Evolutionary conservation across 2,329 filamentous ascomycete genomes (phyloP), one percentile per base, ranked within the genome.

Genomic region (Fusarium phyllophilum): DNA sequence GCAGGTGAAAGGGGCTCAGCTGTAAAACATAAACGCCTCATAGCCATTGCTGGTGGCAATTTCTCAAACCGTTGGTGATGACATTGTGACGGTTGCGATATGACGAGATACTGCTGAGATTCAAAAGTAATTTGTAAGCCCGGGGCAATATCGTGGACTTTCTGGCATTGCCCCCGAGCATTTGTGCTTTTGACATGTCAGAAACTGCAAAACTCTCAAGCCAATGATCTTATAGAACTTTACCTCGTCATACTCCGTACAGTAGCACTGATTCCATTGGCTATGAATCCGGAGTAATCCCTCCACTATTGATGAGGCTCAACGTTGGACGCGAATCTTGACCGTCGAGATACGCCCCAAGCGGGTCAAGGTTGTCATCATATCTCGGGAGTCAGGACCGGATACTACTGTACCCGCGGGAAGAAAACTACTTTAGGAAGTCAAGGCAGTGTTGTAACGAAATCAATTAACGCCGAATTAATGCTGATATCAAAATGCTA

Each of bases 401-500:
- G 41, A 55, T 41, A 41, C 34, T 26, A 26, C n/a, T n/a, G n/a
- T 29, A 29, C 51, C 51, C 34, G 24, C 20, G 34, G 34, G 34
- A 41, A 55, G 10, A 18, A 7, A 14, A 8, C 9, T n/a, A 41
- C 38, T 41, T 41, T 22, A 24, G 29, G 29, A 8, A 31, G 29
- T 31, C 29, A 31, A 31, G 29, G 29, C 8, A 39, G 36, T n/a
- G 11, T 29, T 55, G 15, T 13, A 39, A 22, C 8, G 14, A 29
- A 39, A 39, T 55, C 34, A 17, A 55, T 55, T 39, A 20, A 55
- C 51, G 51, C 51, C 24, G 24, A 55, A 39, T 24, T 55, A 41
- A 55, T 55, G 51, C 51, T 18, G 13, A n/a, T 20, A 17, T 26
- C 24, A 13, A 39, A 41, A 55, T 41, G 9, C n/a, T 17, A 48